phyloP scores from a whole-genome alignment of 805 yeast species.

The Kodamaea laetipori region DNA sequence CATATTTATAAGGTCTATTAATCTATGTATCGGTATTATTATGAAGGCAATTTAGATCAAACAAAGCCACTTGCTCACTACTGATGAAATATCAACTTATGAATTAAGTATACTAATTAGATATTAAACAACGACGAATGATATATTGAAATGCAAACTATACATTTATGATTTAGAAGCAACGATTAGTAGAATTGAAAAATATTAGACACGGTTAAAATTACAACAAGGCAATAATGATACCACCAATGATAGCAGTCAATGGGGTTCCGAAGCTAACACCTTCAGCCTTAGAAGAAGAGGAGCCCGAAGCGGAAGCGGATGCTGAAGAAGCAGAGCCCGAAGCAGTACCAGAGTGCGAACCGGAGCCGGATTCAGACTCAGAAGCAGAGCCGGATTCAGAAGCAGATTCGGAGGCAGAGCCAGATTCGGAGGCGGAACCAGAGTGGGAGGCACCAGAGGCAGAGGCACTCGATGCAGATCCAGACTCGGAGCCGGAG shows the following conservation, averaged over 20 bases:
- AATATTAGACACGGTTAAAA: background rate
- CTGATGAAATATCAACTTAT: background rate
- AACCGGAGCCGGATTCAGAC: constrained; percentile 6
- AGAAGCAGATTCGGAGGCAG: constrained; percentile 6
- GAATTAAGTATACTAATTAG: background rate
- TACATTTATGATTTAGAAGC: constrained; percentile 2
- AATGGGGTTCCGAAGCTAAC: constrained; percentile 10
- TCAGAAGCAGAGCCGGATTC: constrained; percentile 8
- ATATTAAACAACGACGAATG: no score
- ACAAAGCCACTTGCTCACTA: no score
- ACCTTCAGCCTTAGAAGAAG: constrained; percentile 10
- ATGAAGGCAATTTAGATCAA: no score
- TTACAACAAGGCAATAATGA: constrained; percentile 14
- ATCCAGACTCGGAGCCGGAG: constrained; percentile 7
- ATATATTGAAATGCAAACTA: constrained; percentile 2
- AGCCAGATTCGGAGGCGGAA: constrained; percentile 6
- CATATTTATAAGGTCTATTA: no score
- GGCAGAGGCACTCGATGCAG: constrained; percentile 4
- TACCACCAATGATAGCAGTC: constrained; percentile 14
- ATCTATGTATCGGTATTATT: no score
- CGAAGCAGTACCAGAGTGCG: constrained; percentile 6
- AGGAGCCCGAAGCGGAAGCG: constrained; percentile 1
- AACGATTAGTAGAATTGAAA: constrained; percentile 9
- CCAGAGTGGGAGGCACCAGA: constrained; percentile 7
- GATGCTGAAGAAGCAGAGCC: constrained; percentile 4